Conservation (phyloP, 1,139 yeast species). For the Pichia sp. region DNA sequence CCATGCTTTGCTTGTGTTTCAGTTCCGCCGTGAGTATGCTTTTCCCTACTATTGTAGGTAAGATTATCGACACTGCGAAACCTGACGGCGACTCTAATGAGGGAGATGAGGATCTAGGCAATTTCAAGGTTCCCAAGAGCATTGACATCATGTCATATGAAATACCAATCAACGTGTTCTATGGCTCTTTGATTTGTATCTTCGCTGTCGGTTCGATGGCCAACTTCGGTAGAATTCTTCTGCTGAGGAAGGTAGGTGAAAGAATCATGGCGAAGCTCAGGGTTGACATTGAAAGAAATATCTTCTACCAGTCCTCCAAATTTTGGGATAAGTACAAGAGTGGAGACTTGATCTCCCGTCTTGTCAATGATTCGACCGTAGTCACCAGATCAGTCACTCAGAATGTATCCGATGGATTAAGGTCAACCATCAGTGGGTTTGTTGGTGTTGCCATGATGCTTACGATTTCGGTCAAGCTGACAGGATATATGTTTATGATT, state of each 20-base stretch:
- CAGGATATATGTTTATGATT: slow-evolving; percentile 51
- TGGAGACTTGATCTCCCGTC: slow-evolving; percentile 54
- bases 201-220: slow-evolving; percentile 47
- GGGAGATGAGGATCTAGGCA: slow-evolving; percentile 7
- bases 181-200: slow-evolving; percentile 31
- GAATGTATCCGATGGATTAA: slow-evolving; percentile 52
- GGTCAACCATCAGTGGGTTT: slow-evolving; percentile 48
- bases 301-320: slow-evolving; percentile 50
- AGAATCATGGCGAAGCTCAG: slow-evolving; percentile 50
- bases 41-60: slow-evolving; percentile 45
- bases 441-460: slow-evolving; percentile 58
- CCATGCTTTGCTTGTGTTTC: slow-evolving; percentile 26
- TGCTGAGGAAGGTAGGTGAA: slow-evolving; percentile 49
- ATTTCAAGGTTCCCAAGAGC: slow-evolving; percentile 14
- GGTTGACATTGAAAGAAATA: slow-evolving; percentile 45
- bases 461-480: slow-evolving; percentile 50
- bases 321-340: slow-evolving; percentile 56
- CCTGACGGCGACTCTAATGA: slow-evolving; percentile 31
- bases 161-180: slow-evolving; percentile 28
- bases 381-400: slow-evolving; percentile 51
- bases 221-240: slow-evolving; percentile 48
- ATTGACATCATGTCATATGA: slow-evolving; percentile 24
- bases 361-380: slow-evolving; percentile 52
- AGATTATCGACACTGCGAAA: slow-evolving; percentile 41
- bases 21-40: slow-evolving; percentile 40